Evolutionary conservation across 2,329 filamentous ascomycete species (phyloP), one percentile per base, ranked within the genome.

Genomic region (Botrytis tulipae): DNA sequence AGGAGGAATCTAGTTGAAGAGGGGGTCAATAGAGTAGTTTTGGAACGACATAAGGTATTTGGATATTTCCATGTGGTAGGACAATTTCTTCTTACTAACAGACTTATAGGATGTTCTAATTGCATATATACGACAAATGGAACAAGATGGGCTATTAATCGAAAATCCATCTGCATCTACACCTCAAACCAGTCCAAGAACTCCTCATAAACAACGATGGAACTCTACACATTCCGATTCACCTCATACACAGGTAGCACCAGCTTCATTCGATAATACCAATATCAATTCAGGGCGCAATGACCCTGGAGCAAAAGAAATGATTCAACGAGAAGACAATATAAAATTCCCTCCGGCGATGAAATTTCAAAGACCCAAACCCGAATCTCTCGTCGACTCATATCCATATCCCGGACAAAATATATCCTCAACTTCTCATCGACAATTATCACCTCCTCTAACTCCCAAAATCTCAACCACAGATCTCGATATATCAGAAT

Each of bases 61-160:
- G 12, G n/a, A 18, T 68, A 37, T 32, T 60, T 12, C 32, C 25
- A 18, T 60, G 10, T 35, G 40, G 22, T 22, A 25, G 32, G 20
- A 51, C 10, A 65, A 35, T 37, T 54, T 40, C 14, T 63, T 35
- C 73, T 60, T 40, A 68, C 77, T 80, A 73, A 79, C 73, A 48
- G 62, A 70, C 60, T 62, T 37, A 2, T 25, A 90, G 89, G 87
- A 89, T 76, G 83, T 89, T 16, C 81, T 90, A 37, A 84, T 87
- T 75, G 87, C 88, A 32, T 90, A 91, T 77, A 89, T 91, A 60
- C 86, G 87, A 51, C 86, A 89, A 77, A 84, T 90, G 75, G 86
- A 89, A 75, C 84, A 87, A 59, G 83, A 87, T 72, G 86, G 87
- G 1, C 82, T 89, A 16, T 82, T 90, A n/a, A 85, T 86, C 76